These are phyloP conservation scores for Saitozyma sp. DNA, from an alignment of 768 basidiomycete genomes.

Conservation along the genomic window DNA sequence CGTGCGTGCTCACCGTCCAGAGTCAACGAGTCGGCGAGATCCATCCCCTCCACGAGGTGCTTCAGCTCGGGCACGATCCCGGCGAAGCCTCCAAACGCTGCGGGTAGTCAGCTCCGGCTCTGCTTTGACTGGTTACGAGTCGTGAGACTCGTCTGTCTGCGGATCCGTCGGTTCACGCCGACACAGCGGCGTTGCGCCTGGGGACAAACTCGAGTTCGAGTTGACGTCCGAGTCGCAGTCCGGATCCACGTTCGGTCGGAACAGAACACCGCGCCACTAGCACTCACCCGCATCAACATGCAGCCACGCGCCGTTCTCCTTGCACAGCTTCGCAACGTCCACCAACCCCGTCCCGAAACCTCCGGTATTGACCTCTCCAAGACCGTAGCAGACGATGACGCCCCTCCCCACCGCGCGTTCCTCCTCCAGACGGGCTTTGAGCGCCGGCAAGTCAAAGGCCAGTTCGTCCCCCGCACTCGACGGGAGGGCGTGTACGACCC, in stretches of 20 bases:
- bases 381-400: constrained; percentile 46
- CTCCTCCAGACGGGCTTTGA: constrained; percentile 46
- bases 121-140: background rate
- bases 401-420: constrained; percentile 46
- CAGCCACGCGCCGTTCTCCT: constrained; percentile 54
- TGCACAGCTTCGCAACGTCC: constrained; percentile 51
- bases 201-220: too few relatives aligned
- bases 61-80: constrained; percentile 51
- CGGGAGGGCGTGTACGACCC: constrained; percentile 48
- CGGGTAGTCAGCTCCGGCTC: constrained; percentile 8
- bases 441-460: constrained; percentile 48
- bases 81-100: constrained; percentile 57
- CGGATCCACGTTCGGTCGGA: too few relatives aligned
- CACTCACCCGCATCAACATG: constrained; percentile 56
- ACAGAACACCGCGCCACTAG: too few relatives aligned
- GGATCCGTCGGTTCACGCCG: background rate
- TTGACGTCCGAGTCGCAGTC: too few relatives aligned
- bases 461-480: constrained; percentile 27
- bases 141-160: background rate
- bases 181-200: background rate
- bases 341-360: constrained; percentile 51
- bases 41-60: constrained; percentile 47
- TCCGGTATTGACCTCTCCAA: constrained; percentile 58
- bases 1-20: constrained; percentile 50
- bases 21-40: constrained; percentile 55